Evolutionary conservation across 352 stramenopile species (phyloP).

Genomic region (Globisporangium cylindrosporum): DNA sequence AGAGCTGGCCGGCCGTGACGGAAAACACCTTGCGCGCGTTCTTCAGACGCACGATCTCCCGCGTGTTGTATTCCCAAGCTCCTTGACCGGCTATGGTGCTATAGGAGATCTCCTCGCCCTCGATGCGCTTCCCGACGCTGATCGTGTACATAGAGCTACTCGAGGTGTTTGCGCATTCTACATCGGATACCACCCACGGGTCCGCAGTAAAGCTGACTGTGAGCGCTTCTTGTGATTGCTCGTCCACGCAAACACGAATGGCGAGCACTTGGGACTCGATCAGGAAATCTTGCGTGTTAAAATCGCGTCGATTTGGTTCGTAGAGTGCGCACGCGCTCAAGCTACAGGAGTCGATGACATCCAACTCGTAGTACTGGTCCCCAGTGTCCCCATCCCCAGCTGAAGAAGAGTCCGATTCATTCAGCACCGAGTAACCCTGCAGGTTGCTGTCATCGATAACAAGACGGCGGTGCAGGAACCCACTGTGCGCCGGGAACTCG

Average conservation of each 20-base stretch:
- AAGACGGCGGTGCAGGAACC: slow-evolving; percentile 3
- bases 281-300: background rate
- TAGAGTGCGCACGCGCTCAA: background rate
- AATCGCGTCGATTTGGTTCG: background rate
- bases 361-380: slow-evolving; percentile 6
- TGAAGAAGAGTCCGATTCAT: background rate
- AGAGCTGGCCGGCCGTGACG: slow-evolving; percentile 21
- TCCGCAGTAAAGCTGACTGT: background rate
- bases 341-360: slow-evolving; percentile 2
- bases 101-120: slow-evolving; percentile 10
- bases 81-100: background rate
- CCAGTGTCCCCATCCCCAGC: background rate
- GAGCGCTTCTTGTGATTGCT: background rate
- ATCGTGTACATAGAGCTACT: slow-evolving; percentile 5
- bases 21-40: slow-evolving; percentile 27
- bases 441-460: background rate
- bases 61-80: background rate
- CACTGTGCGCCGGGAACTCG: slow-evolving; percentile 4
- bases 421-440: background rate
- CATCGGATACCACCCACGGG: background rate
- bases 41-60: slow-evolving; percentile 4
- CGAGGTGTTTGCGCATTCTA: background rate
- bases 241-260: slow-evolving; percentile 1
- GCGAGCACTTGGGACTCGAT: background rate
- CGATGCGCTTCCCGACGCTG: slow-evolving; percentile 10